Percentiles rank a stretch among this genome's conserved stretches.
Evolutionary conservation across 768 basidiomycete species (phyloP).

Genomic region (Fomitopsis pulvina): DNA sequence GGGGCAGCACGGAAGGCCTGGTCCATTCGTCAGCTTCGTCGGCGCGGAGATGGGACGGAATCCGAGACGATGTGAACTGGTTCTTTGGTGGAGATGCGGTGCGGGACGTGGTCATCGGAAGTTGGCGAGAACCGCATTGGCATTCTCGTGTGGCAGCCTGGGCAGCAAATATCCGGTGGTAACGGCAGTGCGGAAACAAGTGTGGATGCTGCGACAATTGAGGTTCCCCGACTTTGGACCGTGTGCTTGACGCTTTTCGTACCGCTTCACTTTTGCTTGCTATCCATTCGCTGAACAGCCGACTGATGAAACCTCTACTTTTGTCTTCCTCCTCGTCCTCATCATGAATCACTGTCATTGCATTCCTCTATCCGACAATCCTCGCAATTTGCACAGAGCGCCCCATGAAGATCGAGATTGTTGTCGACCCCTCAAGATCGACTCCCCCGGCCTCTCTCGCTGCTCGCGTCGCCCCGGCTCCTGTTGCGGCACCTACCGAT

Average conservation of each 20-base stretch:
- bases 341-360: constrained; percentile 24
- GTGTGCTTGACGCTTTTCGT: background rate
- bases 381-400: constrained; percentile 54
- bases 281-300: constrained; percentile 24
- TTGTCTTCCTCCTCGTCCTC: constrained; percentile 29
- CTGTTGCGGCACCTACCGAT: constrained; percentile 28
- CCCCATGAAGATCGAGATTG: constrained; percentile 98
- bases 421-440: constrained; percentile 79
- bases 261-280: constrained; percentile 22
- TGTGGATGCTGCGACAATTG: background rate
- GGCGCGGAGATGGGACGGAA: background rate
- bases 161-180: background rate
- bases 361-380: constrained; percentile 17
- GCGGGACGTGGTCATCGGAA: background rate
- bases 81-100: background rate
- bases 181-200: background rate
- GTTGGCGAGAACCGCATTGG: background rate
- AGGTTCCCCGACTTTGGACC: background rate
- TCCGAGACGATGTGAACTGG: background rate
- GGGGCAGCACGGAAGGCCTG: background rate
- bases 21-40: constrained; percentile 3
- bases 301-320: constrained; percentile 29
- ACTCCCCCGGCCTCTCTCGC: constrained; percentile 57
- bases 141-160: background rate
- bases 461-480: constrained; percentile 78